A percentile compares a stretch with the other conserved stretches of the same genome.
These are phyloP conservation scores for Neolentinus lepideus DNA, from an alignment of 1,284 basidiomycete genomes.

Conservation along the genomic window DNA sequence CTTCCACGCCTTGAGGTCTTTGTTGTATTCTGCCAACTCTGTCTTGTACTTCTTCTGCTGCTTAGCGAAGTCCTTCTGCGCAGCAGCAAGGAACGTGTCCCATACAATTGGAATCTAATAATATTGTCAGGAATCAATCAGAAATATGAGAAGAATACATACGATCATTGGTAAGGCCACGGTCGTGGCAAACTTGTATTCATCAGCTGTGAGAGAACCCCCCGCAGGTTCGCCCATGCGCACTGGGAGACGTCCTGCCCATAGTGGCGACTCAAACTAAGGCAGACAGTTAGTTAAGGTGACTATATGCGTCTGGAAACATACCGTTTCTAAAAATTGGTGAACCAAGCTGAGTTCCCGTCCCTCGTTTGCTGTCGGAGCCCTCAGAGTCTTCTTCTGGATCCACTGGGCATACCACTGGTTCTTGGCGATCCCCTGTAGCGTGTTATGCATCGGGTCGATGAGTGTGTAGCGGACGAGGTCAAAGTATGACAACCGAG, in stretches of 20 bases:
- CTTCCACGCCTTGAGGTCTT: too few relatives aligned
- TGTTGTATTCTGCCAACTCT: too few relatives aligned
- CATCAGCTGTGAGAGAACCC: constrained; percentile 24
- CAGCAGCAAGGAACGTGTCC: constrained; percentile 12
- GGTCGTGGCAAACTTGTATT: constrained; percentile 19
- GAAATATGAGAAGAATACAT: constrained; percentile 3
- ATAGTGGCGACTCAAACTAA: constrained; percentile 21
- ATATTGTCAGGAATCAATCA: not conserved
- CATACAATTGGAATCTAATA: constrained; percentile 3
- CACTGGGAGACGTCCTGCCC: constrained; percentile 20
- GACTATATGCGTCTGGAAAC: not conserved
- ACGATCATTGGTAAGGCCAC: constrained; percentile 18
- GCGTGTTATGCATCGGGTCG: constrained; percentile 27
- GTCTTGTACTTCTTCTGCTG: too few relatives aligned
- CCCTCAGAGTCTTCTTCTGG: constrained; percentile 2
- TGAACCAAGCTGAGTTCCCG: constrained; percentile 22
- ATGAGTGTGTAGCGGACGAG: constrained; percentile 19
- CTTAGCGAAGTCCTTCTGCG: constrained; percentile 4
- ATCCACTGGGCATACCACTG: too few relatives aligned
- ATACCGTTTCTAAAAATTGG: constrained; percentile 12
- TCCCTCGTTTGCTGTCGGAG: constrained; percentile 9
- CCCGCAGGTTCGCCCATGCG: constrained; percentile 26
- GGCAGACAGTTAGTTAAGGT: too few relatives aligned
- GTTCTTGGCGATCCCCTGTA: constrained; percentile 6
- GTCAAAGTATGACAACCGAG: constrained; percentile 24